Evolutionary conservation across 305 asterid species (phyloP).

Genomic region (Vinca major): DNA sequence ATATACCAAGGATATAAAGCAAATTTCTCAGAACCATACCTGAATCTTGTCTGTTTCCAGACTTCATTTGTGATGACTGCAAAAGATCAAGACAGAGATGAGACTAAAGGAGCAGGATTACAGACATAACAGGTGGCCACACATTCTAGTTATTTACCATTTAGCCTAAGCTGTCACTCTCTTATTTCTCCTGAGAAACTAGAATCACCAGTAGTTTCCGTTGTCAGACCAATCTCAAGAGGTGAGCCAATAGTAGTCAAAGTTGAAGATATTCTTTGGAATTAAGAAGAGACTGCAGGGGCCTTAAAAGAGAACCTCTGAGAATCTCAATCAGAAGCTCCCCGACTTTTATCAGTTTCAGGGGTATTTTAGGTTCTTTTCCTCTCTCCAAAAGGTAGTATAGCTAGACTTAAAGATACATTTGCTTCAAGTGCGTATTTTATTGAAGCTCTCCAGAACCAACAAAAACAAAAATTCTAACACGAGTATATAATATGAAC

Average conservation of each 20-base stretch:
- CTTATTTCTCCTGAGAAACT: not conserved
- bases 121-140: not conserved
- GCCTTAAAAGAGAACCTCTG: not conserved
- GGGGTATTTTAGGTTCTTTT: not conserved
- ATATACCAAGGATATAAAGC: conserved; percentile 7
- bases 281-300: not conserved
- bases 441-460: not conserved
- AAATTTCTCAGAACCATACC: conserved; percentile 29
- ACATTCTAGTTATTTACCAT: not conserved
- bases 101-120: not conserved
- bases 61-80: conserved; percentile 45
- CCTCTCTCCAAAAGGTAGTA: not conserved
- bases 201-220: not conserved
- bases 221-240: not conserved
- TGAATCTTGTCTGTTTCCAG: conserved; percentile 52
- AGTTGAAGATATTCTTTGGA: not conserved
- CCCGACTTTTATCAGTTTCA: not conserved
- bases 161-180: not conserved
- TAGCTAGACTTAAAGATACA: not conserved
- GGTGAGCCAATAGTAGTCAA: not conserved
- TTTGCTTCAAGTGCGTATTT: not conserved
- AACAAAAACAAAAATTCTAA: not conserved
- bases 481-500: no score
- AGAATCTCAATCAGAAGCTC: not conserved
- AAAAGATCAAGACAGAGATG: conserved; percentile 16